These are phyloP conservation scores for Candida andamanensis DNA, from an alignment of 805 yeast species.

Conservation along the genomic window DNA sequence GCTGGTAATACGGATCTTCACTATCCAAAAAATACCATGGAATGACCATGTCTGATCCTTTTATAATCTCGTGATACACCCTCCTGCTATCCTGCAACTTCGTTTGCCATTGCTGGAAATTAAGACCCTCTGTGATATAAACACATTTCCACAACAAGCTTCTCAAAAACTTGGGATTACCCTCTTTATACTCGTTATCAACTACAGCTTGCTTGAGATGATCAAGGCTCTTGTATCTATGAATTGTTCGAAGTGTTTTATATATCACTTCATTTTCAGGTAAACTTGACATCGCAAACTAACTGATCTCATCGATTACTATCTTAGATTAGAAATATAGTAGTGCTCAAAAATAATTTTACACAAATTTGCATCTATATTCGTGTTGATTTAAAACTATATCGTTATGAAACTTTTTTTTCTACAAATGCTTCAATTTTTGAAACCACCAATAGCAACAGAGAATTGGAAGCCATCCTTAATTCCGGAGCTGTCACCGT, in stretches of 20 bases:
- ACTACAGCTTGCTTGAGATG: conserved; percentile 22
- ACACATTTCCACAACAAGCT: conserved; percentile 35
- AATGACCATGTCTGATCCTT: conserved; percentile 23
- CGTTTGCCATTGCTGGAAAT: conserved; percentile 29
- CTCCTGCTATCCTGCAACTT: conserved; percentile 25
- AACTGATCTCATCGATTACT: neutral
- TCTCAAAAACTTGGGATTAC: conserved; percentile 20
- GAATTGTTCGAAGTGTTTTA: conserved; percentile 30
- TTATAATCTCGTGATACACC: conserved; percentile 29
- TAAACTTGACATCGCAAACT: conserved; percentile 12
- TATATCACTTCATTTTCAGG: conserved; percentile 34
- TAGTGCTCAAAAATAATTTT: too few species aligned
- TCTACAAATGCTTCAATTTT: conserved; percentile 5
- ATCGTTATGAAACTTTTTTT: too few species aligned
- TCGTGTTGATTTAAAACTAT: neutral
- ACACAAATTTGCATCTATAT: too few species aligned
- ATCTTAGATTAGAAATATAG: too few species aligned
- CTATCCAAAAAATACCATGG: conserved; percentile 35
- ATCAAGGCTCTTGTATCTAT: conserved; percentile 25
- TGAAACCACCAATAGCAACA: conserved; percentile 36
- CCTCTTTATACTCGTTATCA: conserved; percentile 24
- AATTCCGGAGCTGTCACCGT: conserved; percentile 18
- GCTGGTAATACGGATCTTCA: conserved; percentile 24
- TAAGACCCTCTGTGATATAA: conserved; percentile 31
- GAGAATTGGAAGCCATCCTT: conserved; percentile 36